Evolutionary conservation across 2,329 filamentous ascomycete genomes (phyloP).

Genomic region (Chalaropsis ovoidea): DNA sequence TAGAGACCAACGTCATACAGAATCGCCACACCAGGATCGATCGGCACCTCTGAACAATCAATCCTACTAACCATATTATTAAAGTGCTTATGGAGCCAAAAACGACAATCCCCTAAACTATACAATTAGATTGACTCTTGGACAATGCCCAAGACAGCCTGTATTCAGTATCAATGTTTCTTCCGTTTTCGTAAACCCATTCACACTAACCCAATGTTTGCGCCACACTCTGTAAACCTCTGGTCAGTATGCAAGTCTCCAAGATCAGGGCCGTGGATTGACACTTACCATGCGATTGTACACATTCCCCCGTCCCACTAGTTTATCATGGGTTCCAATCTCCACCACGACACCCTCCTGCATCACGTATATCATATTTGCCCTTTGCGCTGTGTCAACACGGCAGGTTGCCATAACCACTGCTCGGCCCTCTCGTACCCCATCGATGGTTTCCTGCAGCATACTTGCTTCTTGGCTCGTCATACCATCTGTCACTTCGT

Average conservation of each 20-base stretch:
- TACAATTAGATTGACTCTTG: slow-evolving; percentile 19
- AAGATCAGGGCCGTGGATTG: neutral
- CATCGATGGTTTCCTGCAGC: slow-evolving; percentile 38
- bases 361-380: slow-evolving; percentile 39
- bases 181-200: neutral
- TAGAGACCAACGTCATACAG: too few relatives aligned
- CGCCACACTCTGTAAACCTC: slow-evolving; percentile 8
- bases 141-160: neutral
- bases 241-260: slow-evolving; percentile 1
- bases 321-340: slow-evolving; percentile 39
- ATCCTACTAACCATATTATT: slow-evolving; percentile 6
- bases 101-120: slow-evolving; percentile 6
- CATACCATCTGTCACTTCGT: slow-evolving; percentile 58
- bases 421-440: slow-evolving; percentile 30
- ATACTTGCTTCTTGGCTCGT: slow-evolving; percentile 48
- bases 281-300: slow-evolving; percentile 44
- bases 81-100: slow-evolving; percentile 6
- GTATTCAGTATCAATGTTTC: neutral
- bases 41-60: neutral
- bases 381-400: slow-evolving; percentile 36
- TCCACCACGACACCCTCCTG: slow-evolving; percentile 37
- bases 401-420: slow-evolving; percentile 38
- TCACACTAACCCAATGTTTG: slow-evolving; percentile 18
- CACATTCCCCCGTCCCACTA: slow-evolving; percentile 42
- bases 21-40: neutral